Percentiles rank a stretch among this genome's conserved stretches.
phyloP scores from a whole-genome alignment of 805 yeast species.

The Lipomyces chichibuensis region DNA sequence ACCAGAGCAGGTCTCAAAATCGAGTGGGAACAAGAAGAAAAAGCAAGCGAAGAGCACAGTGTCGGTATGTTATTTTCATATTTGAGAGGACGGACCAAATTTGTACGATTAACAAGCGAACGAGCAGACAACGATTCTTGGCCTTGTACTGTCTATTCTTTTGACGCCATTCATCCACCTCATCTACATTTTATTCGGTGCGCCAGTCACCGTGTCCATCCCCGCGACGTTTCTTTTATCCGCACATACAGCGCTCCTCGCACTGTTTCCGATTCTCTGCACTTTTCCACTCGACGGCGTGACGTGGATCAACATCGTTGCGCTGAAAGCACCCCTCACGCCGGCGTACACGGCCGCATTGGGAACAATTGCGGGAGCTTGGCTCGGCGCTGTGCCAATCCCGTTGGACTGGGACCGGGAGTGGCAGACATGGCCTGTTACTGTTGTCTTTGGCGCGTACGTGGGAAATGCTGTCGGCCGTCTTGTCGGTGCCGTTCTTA shows the following conservation, averaged over 20 bases:
- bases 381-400: constrained; percentile 92
- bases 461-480: constrained; percentile 71
- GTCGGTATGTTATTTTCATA: constrained; percentile 3
- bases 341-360: constrained; percentile 47
- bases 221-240: constrained; percentile 64
- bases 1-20: not conserved
- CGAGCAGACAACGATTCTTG: constrained; percentile 18
- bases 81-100: not conserved
- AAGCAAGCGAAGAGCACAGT: constrained; percentile 3
- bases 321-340: constrained; percentile 43
- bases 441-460: constrained; percentile 78
- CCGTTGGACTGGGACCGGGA: constrained; percentile 98
- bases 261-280: constrained; percentile 66
- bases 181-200: constrained; percentile 70
- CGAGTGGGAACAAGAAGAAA: constrained; percentile 5
- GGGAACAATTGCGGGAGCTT: constrained; percentile 66
- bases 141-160: constrained; percentile 23
- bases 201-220: constrained; percentile 64
- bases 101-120: not conserved
- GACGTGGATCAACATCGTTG: constrained; percentile 47
- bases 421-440: constrained; percentile 96
- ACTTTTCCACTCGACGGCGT: constrained; percentile 56
- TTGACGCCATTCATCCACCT: constrained; percentile 41
- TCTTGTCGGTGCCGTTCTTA: constrained; percentile 40
- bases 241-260: constrained; percentile 61